Conservation (phyloP, 257 asterid genomes). For the Asclepias syriaca region DNA sequence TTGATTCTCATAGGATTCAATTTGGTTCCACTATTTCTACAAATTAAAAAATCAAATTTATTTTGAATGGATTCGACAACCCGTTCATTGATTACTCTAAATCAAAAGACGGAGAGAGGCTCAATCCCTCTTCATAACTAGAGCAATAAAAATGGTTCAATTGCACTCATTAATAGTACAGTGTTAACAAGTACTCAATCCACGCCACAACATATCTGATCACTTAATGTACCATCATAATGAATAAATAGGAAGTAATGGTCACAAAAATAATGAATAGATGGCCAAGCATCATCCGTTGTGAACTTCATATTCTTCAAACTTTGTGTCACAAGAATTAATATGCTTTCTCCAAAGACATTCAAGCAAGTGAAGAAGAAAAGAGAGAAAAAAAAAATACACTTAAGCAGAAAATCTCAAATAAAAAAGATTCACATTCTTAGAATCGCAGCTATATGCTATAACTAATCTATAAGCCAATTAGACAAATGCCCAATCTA, state of each 20-base stretch:
- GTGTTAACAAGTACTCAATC: background rate
- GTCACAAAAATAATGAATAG: background rate
- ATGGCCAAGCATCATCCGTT: background rate
- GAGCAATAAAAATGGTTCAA: background rate
- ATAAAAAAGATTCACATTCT: background rate
- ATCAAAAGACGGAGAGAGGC: background rate
- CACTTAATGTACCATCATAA: background rate
- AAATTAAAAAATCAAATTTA: too few relatives aligned
- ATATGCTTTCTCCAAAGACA: background rate
- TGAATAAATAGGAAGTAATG: background rate
- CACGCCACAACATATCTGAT: background rate
- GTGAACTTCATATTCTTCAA: background rate
- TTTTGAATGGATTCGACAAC: too few relatives aligned
- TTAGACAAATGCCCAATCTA: background rate
- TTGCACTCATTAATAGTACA: background rate
- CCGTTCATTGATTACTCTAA: background rate
- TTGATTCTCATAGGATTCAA: too few relatives aligned
- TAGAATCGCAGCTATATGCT: constrained; percentile 10
- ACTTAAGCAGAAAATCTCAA: background rate
- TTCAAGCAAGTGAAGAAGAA: background rate
- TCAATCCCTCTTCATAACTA: background rate
- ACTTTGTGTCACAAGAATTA: background rate
- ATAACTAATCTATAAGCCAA: background rate
- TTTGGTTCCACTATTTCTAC: too few relatives aligned
- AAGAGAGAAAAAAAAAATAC: background rate